Evolutionary conservation across 2,329 filamentous ascomycete genomes (phyloP).

Genomic region (Conoideocrella luteorostrata): DNA sequence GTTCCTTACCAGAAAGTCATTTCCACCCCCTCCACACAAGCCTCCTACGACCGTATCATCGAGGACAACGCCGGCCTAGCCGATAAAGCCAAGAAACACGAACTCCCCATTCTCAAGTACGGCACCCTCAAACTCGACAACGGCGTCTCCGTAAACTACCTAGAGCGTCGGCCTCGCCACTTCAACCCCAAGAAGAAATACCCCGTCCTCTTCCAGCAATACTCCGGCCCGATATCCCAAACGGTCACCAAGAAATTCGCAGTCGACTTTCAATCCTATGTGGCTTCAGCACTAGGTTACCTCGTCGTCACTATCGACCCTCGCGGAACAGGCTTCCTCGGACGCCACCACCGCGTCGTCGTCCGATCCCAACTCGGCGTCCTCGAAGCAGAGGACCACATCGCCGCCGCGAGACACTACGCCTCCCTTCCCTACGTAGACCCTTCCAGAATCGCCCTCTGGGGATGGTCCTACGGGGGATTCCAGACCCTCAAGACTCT

Average conservation of each 20-base stretch:
- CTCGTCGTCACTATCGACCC: conserved; percentile 93
- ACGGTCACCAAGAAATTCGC: conserved; percentile 72
- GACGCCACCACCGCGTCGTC: conserved; percentile 73
- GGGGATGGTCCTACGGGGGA: conserved; percentile 97
- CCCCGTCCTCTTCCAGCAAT: conserved; percentile 90
- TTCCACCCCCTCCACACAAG: conserved; percentile 65
- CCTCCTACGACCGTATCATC: conserved; percentile 61
- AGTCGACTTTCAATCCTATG: conserved; percentile 85
- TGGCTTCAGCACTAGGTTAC: conserved; percentile 81
- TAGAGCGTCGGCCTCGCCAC: conserved; percentile 85
- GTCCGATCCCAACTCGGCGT: conserved; percentile 79
- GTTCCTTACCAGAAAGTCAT: conserved; percentile 90
- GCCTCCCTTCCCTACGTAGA: conserved; percentile 79
- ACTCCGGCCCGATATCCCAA: conserved; percentile 92
- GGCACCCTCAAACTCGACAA: conserved; percentile 76
- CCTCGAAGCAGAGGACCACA: conserved; percentile 85
- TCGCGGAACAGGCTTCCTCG: conserved; percentile 84
- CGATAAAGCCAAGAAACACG: conserved; percentile 64
- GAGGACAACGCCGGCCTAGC: conserved; percentile 72
- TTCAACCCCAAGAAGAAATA: conserved; percentile 81
- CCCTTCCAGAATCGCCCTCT: conserved; percentile 75
- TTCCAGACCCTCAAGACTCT: conserved; percentile 94
- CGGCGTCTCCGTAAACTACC: conserved; percentile 61
- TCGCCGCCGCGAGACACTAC: conserved; percentile 81
- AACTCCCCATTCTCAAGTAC: conserved; percentile 77